Percentiles rank a stretch among this genome's conserved stretches.
Conservation (phyloP, 257 asterid genomes). For the Nicotiana knightiana region DNA sequence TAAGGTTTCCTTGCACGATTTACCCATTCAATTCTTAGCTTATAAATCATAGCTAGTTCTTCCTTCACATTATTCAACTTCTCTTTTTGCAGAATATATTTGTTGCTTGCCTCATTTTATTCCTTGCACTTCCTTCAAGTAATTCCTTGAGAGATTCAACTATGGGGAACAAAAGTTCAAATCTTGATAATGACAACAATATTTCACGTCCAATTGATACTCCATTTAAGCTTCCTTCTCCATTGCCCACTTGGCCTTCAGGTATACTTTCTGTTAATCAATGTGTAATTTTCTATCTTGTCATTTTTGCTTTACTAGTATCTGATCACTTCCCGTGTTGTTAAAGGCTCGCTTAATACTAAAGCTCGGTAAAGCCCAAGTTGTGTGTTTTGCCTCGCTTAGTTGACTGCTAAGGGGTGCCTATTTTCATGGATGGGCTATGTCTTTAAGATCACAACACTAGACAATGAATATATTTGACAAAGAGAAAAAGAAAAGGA, state of each 20-base stretch:
- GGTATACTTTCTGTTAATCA: slow-evolving; percentile 27
- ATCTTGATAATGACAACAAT: not conserved
- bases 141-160: slow-evolving; percentile 6
- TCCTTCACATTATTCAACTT: not conserved
- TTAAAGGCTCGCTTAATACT: not conserved
- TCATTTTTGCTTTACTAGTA: not conserved
- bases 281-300: not conserved
- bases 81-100: slow-evolving; percentile 25
- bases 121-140: slow-evolving; percentile 19
- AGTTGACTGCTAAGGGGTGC: not conserved
- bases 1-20: slow-evolving; percentile 13
- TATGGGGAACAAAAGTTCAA: slow-evolving; percentile 33
- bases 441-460: not conserved
- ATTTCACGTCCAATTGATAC: slow-evolving; percentile 44
- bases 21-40: not conserved
- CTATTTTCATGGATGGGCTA: not conserved
- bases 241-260: slow-evolving; percentile 69
- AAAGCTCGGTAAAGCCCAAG: not conserved
- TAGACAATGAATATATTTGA: not conserved
- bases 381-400: not conserved
- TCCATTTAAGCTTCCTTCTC: slow-evolving; percentile 55
- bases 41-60: not conserved
- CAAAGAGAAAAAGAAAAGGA: no score
- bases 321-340: not conserved
- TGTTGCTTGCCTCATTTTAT: slow-evolving; percentile 16